Conservation (phyloP, 768 basidiomycete genomes). For the Dioszegia hungarica region DNA sequence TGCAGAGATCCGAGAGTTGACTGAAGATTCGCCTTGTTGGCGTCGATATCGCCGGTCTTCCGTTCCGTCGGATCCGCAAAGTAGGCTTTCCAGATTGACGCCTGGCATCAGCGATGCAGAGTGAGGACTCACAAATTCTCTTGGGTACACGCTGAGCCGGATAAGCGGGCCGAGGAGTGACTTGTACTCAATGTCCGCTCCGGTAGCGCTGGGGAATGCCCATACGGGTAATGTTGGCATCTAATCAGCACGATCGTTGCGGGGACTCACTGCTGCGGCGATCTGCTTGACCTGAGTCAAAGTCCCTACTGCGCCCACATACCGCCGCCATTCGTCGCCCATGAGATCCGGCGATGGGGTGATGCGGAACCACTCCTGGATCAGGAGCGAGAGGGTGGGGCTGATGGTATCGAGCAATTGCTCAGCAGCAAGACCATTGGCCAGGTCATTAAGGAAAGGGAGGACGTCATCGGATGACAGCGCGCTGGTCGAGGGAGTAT, state of each 20-base stretch:
- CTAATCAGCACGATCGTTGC: constrained; percentile 17
- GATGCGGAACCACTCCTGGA: constrained; percentile 48
- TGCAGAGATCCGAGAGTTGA: constrained; percentile 79
- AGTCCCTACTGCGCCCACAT: constrained; percentile 72
- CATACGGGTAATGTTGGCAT: constrained; percentile 44
- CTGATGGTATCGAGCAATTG: constrained; percentile 74
- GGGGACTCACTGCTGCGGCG: constrained; percentile 59
- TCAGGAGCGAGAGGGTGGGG: constrained; percentile 50
- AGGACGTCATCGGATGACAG: constrained; percentile 68
- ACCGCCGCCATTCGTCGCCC: constrained; percentile 66
- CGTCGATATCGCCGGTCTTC: constrained; percentile 67
- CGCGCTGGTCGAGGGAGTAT: constrained; percentile 49
- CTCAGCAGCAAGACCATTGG: constrained; percentile 62
- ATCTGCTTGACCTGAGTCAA: constrained; percentile 77
- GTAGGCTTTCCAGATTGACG: constrained; percentile 67
- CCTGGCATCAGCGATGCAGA: constrained; percentile 54
- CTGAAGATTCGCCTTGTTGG: constrained; percentile 78
- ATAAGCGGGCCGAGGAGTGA: constrained; percentile 74
- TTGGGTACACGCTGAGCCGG: constrained; percentile 76
- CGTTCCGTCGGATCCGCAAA: constrained; percentile 82
- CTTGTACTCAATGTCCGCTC: constrained; percentile 53
- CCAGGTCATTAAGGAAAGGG: constrained; percentile 76
- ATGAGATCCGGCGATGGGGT: constrained; percentile 39
- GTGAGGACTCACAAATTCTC: constrained; percentile 67
- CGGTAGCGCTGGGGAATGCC: constrained; percentile 34